These are phyloP conservation scores for Vitis rupestris DNA, from an alignment of 164 flowering plant species.

Conservation along the genomic window DNA sequence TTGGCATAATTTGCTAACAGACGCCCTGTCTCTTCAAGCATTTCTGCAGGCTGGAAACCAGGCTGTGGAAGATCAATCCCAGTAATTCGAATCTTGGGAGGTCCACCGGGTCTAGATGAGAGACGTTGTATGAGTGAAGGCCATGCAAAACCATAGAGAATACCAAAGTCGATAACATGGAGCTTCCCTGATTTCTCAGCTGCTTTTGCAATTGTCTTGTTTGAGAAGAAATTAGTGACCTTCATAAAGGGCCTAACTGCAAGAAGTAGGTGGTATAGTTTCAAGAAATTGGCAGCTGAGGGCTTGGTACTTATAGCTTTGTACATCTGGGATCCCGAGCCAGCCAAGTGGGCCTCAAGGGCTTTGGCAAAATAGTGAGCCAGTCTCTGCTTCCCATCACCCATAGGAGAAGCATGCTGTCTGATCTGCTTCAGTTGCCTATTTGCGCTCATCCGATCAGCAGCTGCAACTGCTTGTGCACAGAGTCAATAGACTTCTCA, in stretches of 20 bases:
- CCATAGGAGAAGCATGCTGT: too few relatives aligned
- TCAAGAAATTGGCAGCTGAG: conserved; percentile 25
- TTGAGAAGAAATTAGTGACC: conserved; percentile 26
- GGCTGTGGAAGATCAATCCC: conserved; percentile 34
- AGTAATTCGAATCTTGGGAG: conserved; percentile 2
- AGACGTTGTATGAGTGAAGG: conserved; percentile 29
- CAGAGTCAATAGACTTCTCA: conserved; percentile 30
- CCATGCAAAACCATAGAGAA: conserved; percentile 28
- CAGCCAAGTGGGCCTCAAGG: conserved; percentile 32
- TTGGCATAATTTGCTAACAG: conserved; percentile 25
- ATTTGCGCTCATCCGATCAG: conserved; percentile 18
- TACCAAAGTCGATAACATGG: conserved; percentile 1
- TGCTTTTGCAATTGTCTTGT: conserved; percentile 19
- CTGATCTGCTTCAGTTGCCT: conserved; percentile 9
- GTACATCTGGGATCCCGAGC: conserved; percentile 19
- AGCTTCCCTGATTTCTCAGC: conserved; percentile 25
- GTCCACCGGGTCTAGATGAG: conserved; percentile 28
- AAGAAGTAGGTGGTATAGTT: conserved; percentile 23
- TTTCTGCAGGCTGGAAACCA: conserved; percentile 29
- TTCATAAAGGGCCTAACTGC: conserved; percentile 25
- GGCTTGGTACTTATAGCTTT: neutral
- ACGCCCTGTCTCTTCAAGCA: conserved; percentile 28
- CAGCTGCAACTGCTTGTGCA: conserved; percentile 26
- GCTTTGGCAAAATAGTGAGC: conserved; percentile 29
- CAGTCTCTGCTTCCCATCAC: conserved; percentile 6